Evolutionary conservation across 306 rosid genomes (phyloP).

Genomic region (Acmispon strigosus): DNA sequence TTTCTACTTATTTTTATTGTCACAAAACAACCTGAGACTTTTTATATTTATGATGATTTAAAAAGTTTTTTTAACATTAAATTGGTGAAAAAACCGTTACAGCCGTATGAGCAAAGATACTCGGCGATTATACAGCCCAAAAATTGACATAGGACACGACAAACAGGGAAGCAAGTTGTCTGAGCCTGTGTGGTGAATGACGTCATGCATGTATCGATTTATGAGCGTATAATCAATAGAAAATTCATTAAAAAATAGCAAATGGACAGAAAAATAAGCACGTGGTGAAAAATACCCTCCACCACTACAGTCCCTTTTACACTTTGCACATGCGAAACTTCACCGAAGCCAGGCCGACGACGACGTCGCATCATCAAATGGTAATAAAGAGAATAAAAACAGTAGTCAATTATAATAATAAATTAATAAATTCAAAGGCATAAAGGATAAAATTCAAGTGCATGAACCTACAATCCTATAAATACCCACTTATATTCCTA

Average conservation of each 20-base stretch:
- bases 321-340: slow-evolving; percentile 44
- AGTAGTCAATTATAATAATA: too few species aligned
- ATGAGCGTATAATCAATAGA: neutral
- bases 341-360: slow-evolving; percentile 26
- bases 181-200: slow-evolving; percentile 23
- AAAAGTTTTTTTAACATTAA: too few species aligned
- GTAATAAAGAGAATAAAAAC: too few species aligned
- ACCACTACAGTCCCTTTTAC: slow-evolving; percentile 22
- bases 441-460: neutral
- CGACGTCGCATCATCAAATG: neutral
- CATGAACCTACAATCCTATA: slow-evolving; percentile 59
- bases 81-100: too few species aligned
- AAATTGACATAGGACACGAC: slow-evolving; percentile 17
- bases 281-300: slow-evolving; percentile 41
- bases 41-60: too few species aligned
- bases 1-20: too few species aligned
- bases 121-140: neutral
- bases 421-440: too few species aligned
- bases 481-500: slow-evolving; percentile 6
- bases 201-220: slow-evolving; percentile 7
- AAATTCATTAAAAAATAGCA: neutral
- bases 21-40: too few species aligned
- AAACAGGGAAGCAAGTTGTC: slow-evolving; percentile 20
- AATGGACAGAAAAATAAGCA: slow-evolving; percentile 21
- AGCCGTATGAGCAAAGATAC: neutral